phyloP scores from a whole-genome alignment of 1,284 basidiomycete genomes.

The Boletus mariae region DNA sequence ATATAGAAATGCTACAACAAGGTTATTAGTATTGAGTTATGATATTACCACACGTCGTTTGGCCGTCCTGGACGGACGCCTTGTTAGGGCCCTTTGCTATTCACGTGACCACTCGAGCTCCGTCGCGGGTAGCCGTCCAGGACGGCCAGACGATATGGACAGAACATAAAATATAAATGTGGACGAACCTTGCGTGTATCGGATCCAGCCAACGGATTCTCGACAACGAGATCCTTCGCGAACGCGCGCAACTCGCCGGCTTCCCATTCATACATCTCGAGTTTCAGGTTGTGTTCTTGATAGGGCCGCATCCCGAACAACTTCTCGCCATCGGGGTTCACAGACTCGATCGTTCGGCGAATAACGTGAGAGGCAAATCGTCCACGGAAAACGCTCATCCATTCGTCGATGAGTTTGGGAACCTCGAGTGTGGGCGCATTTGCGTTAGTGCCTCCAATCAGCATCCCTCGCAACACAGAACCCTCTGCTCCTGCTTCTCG shows the following conservation, averaged over 20 bases:
- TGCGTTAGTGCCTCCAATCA: background rate
- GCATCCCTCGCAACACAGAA: background rate
- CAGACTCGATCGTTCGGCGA: background rate
- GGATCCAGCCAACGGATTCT: no score
- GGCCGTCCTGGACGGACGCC: no score
- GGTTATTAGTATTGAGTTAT: background rate
- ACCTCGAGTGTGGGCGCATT: background rate
- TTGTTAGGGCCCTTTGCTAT: no score
- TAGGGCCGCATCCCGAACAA: background rate
- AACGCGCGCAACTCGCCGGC: background rate
- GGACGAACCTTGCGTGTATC: no score
- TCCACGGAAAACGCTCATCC: background rate
- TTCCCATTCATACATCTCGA: background rate
- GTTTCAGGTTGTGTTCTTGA: background rate
- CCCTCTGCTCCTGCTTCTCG: background rate
- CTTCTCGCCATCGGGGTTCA: background rate
- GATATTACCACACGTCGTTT: no score
- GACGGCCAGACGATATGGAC: no score
- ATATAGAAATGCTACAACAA: constrained; percentile 10
- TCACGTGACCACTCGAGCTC: no score
- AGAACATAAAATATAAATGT: no score
- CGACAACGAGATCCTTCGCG: no score
- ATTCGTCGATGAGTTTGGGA: background rate
- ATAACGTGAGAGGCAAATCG: background rate
- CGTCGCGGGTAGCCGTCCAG: no score